Conservation (phyloP, 768 basidiomycete genomes). For the Russula griseocarnosa region DNA sequence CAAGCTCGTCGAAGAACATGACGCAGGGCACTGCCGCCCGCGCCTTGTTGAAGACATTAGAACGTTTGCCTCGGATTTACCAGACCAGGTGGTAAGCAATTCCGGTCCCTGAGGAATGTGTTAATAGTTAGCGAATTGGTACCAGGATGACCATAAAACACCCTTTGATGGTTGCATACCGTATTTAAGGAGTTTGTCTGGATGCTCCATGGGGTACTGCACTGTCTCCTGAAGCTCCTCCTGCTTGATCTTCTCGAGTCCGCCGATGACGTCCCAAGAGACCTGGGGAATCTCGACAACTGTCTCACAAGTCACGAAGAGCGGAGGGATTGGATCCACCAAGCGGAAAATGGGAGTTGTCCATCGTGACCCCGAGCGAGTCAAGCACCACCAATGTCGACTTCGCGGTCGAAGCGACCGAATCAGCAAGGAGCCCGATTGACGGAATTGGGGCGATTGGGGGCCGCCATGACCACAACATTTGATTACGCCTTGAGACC, state of each 20-base stretch:
- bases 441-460: conserved; percentile 97
- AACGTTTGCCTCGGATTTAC: conserved; percentile 99
- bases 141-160: conserved; percentile 99
- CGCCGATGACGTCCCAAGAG: conserved; percentile 99
- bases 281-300: conserved; percentile 99
- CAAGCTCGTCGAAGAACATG: conserved; percentile 99
- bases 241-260: conserved; percentile 99
- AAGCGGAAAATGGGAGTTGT: conserved; percentile 99
- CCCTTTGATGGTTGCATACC: conserved; percentile 99
- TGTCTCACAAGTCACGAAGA: conserved; percentile 95
- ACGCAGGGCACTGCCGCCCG: conserved; percentile 98
- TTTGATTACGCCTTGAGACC: conserved; percentile 98
- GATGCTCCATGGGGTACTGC: conserved; percentile 99
- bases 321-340: conserved; percentile 98
- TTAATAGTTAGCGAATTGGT: conserved; percentile 92
- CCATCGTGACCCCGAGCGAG: conserved; percentile 98
- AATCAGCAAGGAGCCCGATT: conserved; percentile 98
- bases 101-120: too few relatives aligned
- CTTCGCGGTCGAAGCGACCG: conserved; percentile 98
- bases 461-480: conserved; percentile 99
- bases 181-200: conserved; percentile 99
- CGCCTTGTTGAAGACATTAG: conserved; percentile 99
- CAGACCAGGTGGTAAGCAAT: conserved; percentile 99
- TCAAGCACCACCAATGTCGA: conserved; percentile 98
- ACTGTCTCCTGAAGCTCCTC: conserved; percentile 98